A percentile compares a stretch with the other conserved stretches of the same genome.
phyloP scores from a whole-genome alignment of 108 stramenopile genomes.

The Fistulifera pelliculosa region DNA sequence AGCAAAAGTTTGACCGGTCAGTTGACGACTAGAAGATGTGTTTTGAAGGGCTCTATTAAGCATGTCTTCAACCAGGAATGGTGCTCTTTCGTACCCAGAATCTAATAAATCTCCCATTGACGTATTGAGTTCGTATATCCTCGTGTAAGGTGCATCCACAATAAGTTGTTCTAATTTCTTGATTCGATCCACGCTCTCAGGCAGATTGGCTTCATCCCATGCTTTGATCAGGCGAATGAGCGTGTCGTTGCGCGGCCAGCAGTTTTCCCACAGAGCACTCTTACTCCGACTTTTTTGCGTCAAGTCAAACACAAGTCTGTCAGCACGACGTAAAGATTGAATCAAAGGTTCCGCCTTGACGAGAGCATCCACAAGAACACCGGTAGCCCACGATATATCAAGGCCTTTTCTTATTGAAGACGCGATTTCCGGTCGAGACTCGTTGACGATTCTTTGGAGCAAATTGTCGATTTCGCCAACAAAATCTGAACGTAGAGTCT shows the following conservation, averaged over 20 bases:
- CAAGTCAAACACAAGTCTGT: neutral
- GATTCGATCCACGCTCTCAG: neutral
- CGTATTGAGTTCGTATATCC: neutral
- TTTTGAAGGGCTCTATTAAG: conserved; percentile 1
- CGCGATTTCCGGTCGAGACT: neutral
- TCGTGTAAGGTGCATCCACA: neutral
- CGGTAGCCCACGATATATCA: neutral
- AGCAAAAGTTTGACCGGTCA: conserved; percentile 3
- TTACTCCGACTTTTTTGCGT: neutral
- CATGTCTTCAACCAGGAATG: conserved; percentile 1
- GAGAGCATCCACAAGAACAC: conserved; percentile 3
- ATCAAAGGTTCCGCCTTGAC: neutral
- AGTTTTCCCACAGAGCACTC: too few relatives aligned
- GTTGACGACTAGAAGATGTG: neutral
- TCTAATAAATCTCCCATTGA: conserved; percentile 1
- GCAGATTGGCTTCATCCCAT: neutral
- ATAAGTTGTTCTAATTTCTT: neutral
- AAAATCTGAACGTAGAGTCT: neutral
- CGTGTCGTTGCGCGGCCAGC: conserved; percentile 2
- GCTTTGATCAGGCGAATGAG: neutral
- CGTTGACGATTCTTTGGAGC: neutral
- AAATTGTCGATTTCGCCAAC: neutral
- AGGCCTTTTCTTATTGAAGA: neutral
- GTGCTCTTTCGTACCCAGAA: neutral
- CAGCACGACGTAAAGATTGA: neutral